Conservation (phyloP, 2,329 filamentous ascomycete genomes). For the Boeremia lycopersici region DNA sequence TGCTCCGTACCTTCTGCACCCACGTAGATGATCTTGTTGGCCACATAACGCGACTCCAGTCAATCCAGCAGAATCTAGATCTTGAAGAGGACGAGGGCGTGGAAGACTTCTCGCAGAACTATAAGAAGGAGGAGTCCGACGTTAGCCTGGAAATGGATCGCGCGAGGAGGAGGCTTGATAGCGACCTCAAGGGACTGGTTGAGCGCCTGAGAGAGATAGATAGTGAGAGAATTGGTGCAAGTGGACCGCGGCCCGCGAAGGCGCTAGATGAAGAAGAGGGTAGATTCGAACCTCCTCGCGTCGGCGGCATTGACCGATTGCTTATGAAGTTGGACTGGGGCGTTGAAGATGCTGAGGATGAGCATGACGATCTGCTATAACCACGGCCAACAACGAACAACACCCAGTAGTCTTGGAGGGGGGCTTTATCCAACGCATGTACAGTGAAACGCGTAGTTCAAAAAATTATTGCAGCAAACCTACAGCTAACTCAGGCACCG, state of each 20-base stretch:
- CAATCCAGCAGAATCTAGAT: slow-evolving; percentile 77
- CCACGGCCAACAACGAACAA: not conserved
- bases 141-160: slow-evolving; percentile 68
- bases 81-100: slow-evolving; percentile 83
- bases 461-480: not conserved
- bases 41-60: slow-evolving; percentile 75
- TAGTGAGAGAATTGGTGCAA: slow-evolving; percentile 49
- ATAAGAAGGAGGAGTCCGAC: slow-evolving; percentile 73
- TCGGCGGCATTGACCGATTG: slow-evolving; percentile 81
- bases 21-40: slow-evolving; percentile 83
- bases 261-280: slow-evolving; percentile 45
- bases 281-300: slow-evolving; percentile 71
- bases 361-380: slow-evolving; percentile 29
- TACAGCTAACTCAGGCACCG: not conserved
- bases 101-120: slow-evolving; percentile 58
- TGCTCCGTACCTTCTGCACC: slow-evolving; percentile 69
- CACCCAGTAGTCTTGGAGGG: not conserved
- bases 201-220: slow-evolving; percentile 67
- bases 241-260: slow-evolving; percentile 20
- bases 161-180: slow-evolving; percentile 69
- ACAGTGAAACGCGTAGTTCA: not conserved
- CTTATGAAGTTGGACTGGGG: slow-evolving; percentile 86
- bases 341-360: slow-evolving; percentile 34
- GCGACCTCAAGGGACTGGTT: slow-evolving; percentile 67
- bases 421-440: not conserved